Base-by-base conservation (phyloP, 306 rosid genomes). In the Glycine latifolia region DNA sequence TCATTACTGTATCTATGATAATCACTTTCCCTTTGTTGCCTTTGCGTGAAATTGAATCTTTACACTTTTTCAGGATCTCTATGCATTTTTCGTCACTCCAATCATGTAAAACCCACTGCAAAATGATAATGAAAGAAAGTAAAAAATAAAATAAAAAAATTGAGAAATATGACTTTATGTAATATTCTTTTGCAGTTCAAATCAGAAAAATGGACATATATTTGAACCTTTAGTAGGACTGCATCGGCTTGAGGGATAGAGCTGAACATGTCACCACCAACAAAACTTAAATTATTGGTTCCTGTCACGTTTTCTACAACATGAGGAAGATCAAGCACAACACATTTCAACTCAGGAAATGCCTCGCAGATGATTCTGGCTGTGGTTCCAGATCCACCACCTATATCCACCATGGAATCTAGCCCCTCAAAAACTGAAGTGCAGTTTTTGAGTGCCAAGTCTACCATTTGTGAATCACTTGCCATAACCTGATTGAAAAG, bases 381-480 rank as follows among this genome's bases (percentile, higher is more conserved):
- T 2, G 68, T 33, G n/a, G 68, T 62, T 62, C 68, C 68, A 11
- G 43, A 33, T 62, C 68, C 68, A 33, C 68, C 68, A 5, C 68
- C 68, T 2, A 62, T 46, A 33, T 62, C 68, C 43, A 62, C 68
- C 1, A 62, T 62, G 15, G 16, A 62, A 62, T 62, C 68, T 62
- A 62, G 2, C 8, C 0, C 43, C 68, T 62, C 68, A 62, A 62
- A 88, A 26, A 84, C 75, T 0, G 71, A 82, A 61, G 73, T 80
- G 76, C 83, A 86, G 3, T 84, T 85, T 71, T 17, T 71, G 2
- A 90, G 20, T 0, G 70, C 85, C 86, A 86, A 16, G 61, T 78
- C 77, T 20, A 90, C 15, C 83, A 86, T 69, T 43, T 43, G 53
- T 5, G 91, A 89, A 82, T 86, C 88, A 73, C 87, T 72, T 0